Percentiles rank a stretch among this genome's conserved stretches.
These are phyloP conservation scores for Crithidia expoeki DNA, from an alignment of 208 protist species.

Conservation along the genomic window DNA sequence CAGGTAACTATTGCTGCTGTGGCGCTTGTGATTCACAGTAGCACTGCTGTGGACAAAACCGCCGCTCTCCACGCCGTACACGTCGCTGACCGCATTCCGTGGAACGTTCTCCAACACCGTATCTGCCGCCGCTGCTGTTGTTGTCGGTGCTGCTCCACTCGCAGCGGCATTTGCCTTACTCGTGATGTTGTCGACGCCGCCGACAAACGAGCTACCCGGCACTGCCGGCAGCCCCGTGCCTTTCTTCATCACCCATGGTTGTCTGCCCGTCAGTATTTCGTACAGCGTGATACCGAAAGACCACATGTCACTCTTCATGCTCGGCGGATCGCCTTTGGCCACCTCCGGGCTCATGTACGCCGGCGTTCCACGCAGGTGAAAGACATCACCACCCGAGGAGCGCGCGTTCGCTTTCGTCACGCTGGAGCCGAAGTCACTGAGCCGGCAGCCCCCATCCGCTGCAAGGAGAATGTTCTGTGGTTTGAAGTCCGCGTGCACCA, in stretches of 20 bases:
- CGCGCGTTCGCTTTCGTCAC: slow-evolving; percentile 39
- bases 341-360: slow-evolving; percentile 87
- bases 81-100: slow-evolving; percentile 5
- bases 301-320: slow-evolving; percentile 72
- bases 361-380: slow-evolving; percentile 75
- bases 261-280: slow-evolving; percentile 64
- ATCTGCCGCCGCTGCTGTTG: neutral
- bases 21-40: neutral
- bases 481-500: slow-evolving; percentile 88
- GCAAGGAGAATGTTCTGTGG: slow-evolving; percentile 85
- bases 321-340: slow-evolving; percentile 48
- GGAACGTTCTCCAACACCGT: neutral
- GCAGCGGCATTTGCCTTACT: neutral
- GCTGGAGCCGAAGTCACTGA: slow-evolving; percentile 86
- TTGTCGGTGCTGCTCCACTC: neutral
- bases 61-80: neutral
- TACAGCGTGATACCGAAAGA: slow-evolving; percentile 74
- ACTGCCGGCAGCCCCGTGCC: neutral
- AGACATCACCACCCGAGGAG: slow-evolving; percentile 46
- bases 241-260: slow-evolving; percentile 54
- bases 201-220: neutral
- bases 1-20: neutral
- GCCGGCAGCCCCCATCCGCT: slow-evolving; percentile 82
- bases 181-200: neutral
- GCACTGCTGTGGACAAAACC: neutral